Percentiles rank a stretch among this genome's conserved stretches.
These are phyloP conservation scores for Rhynchospora pubera DNA, from an alignment of 176 grass and related monocot species.

Conservation along the genomic window DNA sequence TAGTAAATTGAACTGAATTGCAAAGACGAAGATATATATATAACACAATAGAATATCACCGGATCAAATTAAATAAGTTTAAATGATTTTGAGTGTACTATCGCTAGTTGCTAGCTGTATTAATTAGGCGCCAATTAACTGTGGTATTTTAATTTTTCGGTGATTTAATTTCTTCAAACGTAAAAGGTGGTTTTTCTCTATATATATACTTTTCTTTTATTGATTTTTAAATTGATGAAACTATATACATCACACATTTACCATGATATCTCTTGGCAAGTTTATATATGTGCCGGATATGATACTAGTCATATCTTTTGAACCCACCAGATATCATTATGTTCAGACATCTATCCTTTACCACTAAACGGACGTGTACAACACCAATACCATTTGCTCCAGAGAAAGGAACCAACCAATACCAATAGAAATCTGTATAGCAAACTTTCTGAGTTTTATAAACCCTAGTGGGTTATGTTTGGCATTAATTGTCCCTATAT, in stretches of 20 bases:
- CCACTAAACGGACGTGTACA: conserved; percentile 1
- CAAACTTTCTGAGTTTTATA: neutral
- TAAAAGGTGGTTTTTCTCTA: neutral
- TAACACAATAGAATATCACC: neutral
- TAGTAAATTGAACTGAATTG: neutral
- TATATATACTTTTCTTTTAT: neutral
- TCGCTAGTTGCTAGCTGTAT: neutral
- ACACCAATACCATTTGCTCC: neutral
- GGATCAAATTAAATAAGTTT: neutral
- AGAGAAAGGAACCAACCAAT: neutral
- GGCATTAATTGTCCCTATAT: neutral
- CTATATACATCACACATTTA: neutral
- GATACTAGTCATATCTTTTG: neutral
- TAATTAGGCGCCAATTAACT: neutral
- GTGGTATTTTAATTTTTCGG: neutral
- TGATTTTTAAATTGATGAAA: neutral
- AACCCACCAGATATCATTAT: conserved; percentile 2
- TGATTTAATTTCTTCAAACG: neutral
- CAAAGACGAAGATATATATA: too few species aligned
- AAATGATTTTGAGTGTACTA: neutral
- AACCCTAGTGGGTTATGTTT: neutral
- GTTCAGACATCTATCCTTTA: neutral
- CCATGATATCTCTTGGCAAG: neutral
- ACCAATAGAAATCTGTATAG: neutral
- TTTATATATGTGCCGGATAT: neutral